These are phyloP conservation scores for Candida qinlingensis DNA, from an alignment of 805 yeast species.

Conservation along the genomic window DNA sequence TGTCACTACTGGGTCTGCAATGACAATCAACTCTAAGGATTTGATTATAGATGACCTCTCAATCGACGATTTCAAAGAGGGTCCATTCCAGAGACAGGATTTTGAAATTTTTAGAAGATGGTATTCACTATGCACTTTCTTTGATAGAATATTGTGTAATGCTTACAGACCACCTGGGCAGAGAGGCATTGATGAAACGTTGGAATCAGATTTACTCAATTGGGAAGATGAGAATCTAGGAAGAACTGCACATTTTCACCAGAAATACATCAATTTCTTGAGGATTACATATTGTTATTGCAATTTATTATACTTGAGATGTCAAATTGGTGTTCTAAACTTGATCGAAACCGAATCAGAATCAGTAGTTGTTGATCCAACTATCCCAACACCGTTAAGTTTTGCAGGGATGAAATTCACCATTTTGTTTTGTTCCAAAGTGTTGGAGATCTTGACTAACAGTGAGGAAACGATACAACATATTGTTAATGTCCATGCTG, in stretches of 20 bases:
- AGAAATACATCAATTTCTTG: not conserved
- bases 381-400: constrained; percentile 2
- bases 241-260: not conserved
- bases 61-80: constrained; percentile 4
- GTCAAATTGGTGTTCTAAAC: constrained; percentile 9
- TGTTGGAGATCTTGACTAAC: not conserved
- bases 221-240: constrained; percentile 4
- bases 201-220: constrained; percentile 6
- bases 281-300: constrained; percentile 1
- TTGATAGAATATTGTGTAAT: constrained; percentile 7
- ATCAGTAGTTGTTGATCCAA: not conserved
- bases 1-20: constrained; percentile 8
- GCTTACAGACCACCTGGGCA: constrained; percentile 10
- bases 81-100: constrained; percentile 1
- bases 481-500: constrained; percentile 5
- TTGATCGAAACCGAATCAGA: constrained; percentile 3
- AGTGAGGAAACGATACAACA: constrained; percentile 2
- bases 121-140: constrained; percentile 2
- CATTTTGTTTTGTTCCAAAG: not conserved
- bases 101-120: constrained; percentile 6
- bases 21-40: constrained; percentile 6
- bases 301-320: constrained; percentile 7
- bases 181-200: constrained; percentile 5
- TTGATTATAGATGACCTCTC: constrained; percentile 7
- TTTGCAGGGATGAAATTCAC: constrained; percentile 8